Base-by-base conservation (phyloP, 2,329 filamentous ascomycete species). In the Aspergillus novoparasiticus region DNA sequence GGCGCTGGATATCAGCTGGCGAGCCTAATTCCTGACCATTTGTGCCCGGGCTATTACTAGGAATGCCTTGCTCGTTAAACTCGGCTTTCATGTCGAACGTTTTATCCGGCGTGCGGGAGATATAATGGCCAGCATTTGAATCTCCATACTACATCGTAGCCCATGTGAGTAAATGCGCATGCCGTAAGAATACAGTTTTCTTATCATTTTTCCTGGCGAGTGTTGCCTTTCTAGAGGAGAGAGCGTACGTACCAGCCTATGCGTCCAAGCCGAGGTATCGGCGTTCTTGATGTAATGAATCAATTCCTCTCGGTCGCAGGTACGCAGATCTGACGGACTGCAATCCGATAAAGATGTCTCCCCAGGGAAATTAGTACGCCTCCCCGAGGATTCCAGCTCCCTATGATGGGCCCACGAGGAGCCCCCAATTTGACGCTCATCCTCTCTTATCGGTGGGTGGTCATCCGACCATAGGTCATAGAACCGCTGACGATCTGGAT, bases 231-330 rank as follows among this genome's bases (percentile, higher is more conserved):
- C 34, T 26, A 45, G 16, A 30, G 28, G 30, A 45, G 48, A 21
- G 21, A 61, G 28, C 51, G 30, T 21, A 77, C 79, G 72, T 75
- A 85, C 89, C 82, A 86, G 84, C 71, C 85, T 84, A 73, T 84
- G 87, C 32, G 88, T 82, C 92, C 92, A 95, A 5, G 87, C 87
- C 43, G 91, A 89, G 72, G 87, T 90, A 78, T 93, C 89, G 36
- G 88, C 88, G 76, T 86, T 87, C 80, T 97, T 97, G 68, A 97
- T 84, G 67, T 89, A 86, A 77, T 93, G 87, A 62, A 98, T 97
- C 70, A 97, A 82, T 76, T 94, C 90, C 62, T 88, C 87, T 67
- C 94, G 86, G 75, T 93, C 88, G 63, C 74, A 76, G 19, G 73
- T 71, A 64, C 71, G 71, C 39, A 73, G 54, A 26, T 58, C 71